Evolutionary conservation across 2,329 filamentous ascomycete genomes (phyloP), one percentile per base, ranked within the genome.

Genomic region (Macrophomina phaseolina): DNA sequence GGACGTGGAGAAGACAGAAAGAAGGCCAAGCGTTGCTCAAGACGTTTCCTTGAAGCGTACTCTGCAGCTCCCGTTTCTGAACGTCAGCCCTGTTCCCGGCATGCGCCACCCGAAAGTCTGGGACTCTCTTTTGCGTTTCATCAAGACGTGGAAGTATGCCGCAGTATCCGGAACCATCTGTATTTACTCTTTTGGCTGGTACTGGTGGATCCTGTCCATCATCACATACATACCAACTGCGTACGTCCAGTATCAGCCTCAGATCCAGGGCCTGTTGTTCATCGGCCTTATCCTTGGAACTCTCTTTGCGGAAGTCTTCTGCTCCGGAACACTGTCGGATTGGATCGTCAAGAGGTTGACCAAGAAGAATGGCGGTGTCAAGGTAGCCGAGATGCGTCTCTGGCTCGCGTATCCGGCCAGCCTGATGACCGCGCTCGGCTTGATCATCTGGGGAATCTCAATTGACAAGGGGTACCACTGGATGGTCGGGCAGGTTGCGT

Each of bases 381-480:
- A 82, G 38, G 75, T 81, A 1, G 78, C 85, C 0, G 85, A 88
- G 73, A 86, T 85, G 84, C 78, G 86, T 16, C 72, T 87, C 28
- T 87, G 84, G 84, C 73, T 87, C 12, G 81, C 80, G 2, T 87
- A 86, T 73, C 85, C 85, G 6, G 85, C 84, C 12, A 79, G 81
- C 2, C 8, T 83, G 4, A 67, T 86, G 11, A 84, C 80, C 0
- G 79, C 81, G 18, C 45, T 85, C 6, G 85, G 86, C 0, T 73
- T 85, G 40, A 77, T 86, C 38, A 53, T 87, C 56, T 88, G 85
- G 85, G 85, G 85, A 0, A 72, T 87, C 49, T 85, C 83, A 62
- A 76, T 87, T 14, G 85, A 87, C 67, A 78, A 77, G 48, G 72
- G 72, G 0, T 86, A 84, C 70, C 85, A 87, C 73, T 87, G 85